phyloP scores from a whole-genome alignment of 78 protist species.

The Monosiga brevicollis region DNA sequence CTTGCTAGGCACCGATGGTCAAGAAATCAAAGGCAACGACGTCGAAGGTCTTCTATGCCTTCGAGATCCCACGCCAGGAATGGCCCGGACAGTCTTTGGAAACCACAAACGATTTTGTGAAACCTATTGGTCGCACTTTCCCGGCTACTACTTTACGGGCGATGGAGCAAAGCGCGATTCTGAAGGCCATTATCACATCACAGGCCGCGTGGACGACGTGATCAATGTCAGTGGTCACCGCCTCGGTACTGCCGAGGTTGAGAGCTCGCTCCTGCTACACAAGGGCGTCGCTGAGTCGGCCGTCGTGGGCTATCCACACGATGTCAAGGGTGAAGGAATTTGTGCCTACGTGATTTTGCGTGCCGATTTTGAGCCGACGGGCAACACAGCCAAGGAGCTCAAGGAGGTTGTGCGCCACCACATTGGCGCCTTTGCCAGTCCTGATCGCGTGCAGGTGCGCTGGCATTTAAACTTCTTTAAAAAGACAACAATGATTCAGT shows the following conservation, averaged over 20 bases:
- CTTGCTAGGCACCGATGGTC: slow-evolving; percentile 46
- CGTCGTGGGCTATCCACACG: slow-evolving; percentile 79
- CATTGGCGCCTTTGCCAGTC: slow-evolving; percentile 48
- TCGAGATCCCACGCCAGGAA: slow-evolving; percentile 17
- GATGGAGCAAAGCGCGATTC: slow-evolving; percentile 23
- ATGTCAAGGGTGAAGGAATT: slow-evolving; percentile 71
- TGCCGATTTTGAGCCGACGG: background rate
- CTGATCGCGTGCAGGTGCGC: slow-evolving; percentile 22
- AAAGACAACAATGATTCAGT: background rate
- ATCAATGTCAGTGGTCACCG: slow-evolving; percentile 81
- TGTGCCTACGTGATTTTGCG: background rate
- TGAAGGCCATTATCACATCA: slow-evolving; percentile 26
- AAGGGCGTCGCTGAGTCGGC: slow-evolving; percentile 67
- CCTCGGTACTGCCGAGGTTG: slow-evolving; percentile 85
- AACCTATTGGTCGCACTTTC: slow-evolving; percentile 1
- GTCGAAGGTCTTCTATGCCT: slow-evolving; percentile 40
- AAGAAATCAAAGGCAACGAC: slow-evolving; percentile 26
- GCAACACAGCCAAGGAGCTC: slow-evolving; percentile 12
- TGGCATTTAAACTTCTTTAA: no score
- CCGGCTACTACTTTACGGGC: slow-evolving; percentile 38
- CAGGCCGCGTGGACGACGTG: slow-evolving; percentile 85
- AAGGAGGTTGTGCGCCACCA: slow-evolving; percentile 49
- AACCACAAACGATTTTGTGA: slow-evolving; percentile 15
- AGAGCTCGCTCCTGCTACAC: background rate
- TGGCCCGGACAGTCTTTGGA: slow-evolving; percentile 15